Percentiles rank a stretch among this genome's conserved stretches.
Evolutionary conservation across 2,329 filamentous ascomycete genomes (phyloP).

Genomic region (Pseudogymnoascus sp.): DNA sequence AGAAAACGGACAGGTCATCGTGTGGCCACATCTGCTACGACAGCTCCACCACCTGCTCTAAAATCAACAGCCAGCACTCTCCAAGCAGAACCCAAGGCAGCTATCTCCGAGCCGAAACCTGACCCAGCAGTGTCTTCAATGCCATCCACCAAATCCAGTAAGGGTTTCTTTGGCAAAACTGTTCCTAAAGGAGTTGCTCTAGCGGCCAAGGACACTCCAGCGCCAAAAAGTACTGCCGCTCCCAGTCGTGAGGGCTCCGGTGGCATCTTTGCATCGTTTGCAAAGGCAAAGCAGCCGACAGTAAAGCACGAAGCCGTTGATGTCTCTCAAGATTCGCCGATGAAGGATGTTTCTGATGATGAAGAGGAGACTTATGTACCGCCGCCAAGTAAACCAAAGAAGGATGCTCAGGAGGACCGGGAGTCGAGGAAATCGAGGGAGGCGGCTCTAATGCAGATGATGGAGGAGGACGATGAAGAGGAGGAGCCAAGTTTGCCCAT

Average conservation of each 20-base stretch:
- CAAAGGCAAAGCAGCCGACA: slow-evolving; percentile 55
- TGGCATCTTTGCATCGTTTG: slow-evolving; percentile 72
- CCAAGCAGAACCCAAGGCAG: slow-evolving; percentile 17
- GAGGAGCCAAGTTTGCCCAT: slow-evolving; percentile 22
- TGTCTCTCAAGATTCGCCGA: slow-evolving; percentile 37
- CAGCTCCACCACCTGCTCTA: slow-evolving; percentile 33
- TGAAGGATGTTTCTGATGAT: slow-evolving; percentile 24
- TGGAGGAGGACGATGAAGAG: slow-evolving; percentile 61
- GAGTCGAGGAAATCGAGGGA: slow-evolving; percentile 54
- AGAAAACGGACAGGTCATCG: slow-evolving; percentile 34
- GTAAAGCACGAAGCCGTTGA: slow-evolving; percentile 34
- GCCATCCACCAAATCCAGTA: slow-evolving; percentile 14
- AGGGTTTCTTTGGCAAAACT: slow-evolving; percentile 33
- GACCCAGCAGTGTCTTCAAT: slow-evolving; percentile 12
- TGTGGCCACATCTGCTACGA: slow-evolving; percentile 18
- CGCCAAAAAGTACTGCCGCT: slow-evolving; percentile 20
- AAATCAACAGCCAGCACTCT: slow-evolving; percentile 24
- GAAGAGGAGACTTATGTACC: slow-evolving; percentile 36
- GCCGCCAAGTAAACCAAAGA: slow-evolving; percentile 30
- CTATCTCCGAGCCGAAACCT: slow-evolving; percentile 17
- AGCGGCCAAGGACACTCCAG: slow-evolving; percentile 23
- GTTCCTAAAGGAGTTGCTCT: slow-evolving; percentile 16
- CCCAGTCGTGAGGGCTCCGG: slow-evolving; percentile 53
- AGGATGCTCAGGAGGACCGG: slow-evolving; percentile 25
- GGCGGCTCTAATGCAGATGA: slow-evolving; percentile 63